Base-by-base conservation (phyloP, 306 rosid species). In the Ceratonia siliqua region DNA sequence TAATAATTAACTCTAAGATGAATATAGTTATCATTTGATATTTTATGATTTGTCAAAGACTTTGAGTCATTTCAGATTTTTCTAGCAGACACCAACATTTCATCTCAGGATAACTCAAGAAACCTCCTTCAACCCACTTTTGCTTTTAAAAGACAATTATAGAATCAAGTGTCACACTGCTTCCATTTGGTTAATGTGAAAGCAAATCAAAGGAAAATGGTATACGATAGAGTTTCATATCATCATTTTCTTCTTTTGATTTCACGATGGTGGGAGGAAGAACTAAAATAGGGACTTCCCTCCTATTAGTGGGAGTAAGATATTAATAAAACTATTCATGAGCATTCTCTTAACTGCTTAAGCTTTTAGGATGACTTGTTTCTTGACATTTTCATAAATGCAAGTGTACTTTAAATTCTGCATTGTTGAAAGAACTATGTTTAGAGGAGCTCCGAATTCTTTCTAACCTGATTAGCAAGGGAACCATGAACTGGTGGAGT, bases 401-500 rank as follows among this genome's bases (percentile, higher is more conserved):
- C 8, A 68, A 54, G 24, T 2, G 18, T 53, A 62, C 1, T 18
- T 32, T 4, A 5, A 62, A 45, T 71, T 18, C 38, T 2, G 68
- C 28, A 75, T 53, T 55, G 42, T 14, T 43, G 56, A 57, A 70
- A 70, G 50, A 71, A 64, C 45, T 9, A 55, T 18, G 64, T 14
- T 62, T 69, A 56, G 73, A 57, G 70, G 62, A 70, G 61, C 33
- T 45, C 1, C 35, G 52, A 74, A 75, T 62, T 68, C 56, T 18
- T 73, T 58, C 49, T 76, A 21, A 93, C 98, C 98, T 89, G 93
- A 87, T 90, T 86, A 56, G 98, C 98, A 50, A 93, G 91, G 74
- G 96, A 93, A 52, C 96, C 98, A 77, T 90, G 96, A 81, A 86
- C 84, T 0, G 98, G 98, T 45, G 98, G 95, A 70, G 95, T 87